Percentiles rank a stretch among this genome's conserved stretches.
phyloP scores from a whole-genome alignment of 179 eudicot species.

The Actinidia chinensis region DNA sequence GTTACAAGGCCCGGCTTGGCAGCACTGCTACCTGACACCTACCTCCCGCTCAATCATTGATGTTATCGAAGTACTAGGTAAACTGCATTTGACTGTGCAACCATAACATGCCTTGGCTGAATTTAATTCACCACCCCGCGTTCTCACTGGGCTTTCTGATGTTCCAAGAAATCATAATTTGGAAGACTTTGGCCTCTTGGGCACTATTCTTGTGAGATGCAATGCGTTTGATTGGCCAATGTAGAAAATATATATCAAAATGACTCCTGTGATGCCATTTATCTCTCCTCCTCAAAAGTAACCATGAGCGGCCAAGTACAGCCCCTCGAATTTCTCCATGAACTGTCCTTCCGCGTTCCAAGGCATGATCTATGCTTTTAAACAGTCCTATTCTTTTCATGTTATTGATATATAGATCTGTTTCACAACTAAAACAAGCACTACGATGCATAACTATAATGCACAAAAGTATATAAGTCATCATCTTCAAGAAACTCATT shows the following conservation, averaged over 20 bases:
- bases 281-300: slow-evolving; percentile 44
- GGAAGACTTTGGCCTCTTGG: slow-evolving; percentile 44
- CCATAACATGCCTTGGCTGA: slow-evolving; percentile 47
- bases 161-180: slow-evolving; percentile 41
- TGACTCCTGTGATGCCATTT: slow-evolving; percentile 37
- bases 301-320: slow-evolving; percentile 39
- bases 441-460: background rate
- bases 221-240: slow-evolving; percentile 49
- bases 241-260: slow-evolving; percentile 41
- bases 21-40: slow-evolving; percentile 29
- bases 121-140: slow-evolving; percentile 39
- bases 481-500: slow-evolving; percentile 5
- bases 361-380: slow-evolving; percentile 28
- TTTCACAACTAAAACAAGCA: background rate
- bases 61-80: slow-evolving; percentile 53
- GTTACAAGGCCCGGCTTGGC: slow-evolving; percentile 22
- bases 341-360: slow-evolving; percentile 50
- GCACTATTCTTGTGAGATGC: slow-evolving; percentile 46
- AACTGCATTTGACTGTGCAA: slow-evolving; percentile 45
- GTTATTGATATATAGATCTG: background rate
- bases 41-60: slow-evolving; percentile 52
- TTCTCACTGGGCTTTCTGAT: slow-evolving; percentile 42
- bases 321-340: slow-evolving; percentile 51
- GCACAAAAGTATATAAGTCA: background rate
- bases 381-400: background rate